Evolutionary conservation across 1,139 yeast genomes (phyloP).

Genomic region (Hansenula lynferdii): DNA sequence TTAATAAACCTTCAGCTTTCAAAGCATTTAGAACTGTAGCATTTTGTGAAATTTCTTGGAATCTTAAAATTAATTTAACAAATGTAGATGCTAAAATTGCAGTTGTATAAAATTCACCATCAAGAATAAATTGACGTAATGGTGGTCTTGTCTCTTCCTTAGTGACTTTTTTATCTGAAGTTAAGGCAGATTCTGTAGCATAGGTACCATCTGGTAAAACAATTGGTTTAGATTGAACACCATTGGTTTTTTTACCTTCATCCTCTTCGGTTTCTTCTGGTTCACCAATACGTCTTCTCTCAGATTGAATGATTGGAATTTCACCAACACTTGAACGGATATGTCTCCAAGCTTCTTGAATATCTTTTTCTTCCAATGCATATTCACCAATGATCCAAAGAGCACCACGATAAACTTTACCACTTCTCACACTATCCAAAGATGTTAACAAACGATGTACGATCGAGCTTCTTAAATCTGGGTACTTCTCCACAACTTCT

Average conservation of each 20-base stretch:
- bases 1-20: constrained; percentile 91
- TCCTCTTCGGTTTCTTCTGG: constrained; percentile 31
- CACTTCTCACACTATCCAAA: constrained; percentile 69
- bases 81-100: constrained; percentile 86
- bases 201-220: constrained; percentile 98
- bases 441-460: constrained; percentile 59
- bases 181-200: constrained; percentile 90
- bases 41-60: constrained; percentile 54
- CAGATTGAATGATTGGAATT: constrained; percentile 81
- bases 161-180: constrained; percentile 31
- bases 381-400: constrained; percentile 97
- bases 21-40: constrained; percentile 67
- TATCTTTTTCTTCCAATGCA: constrained; percentile 63
- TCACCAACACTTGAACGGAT: constrained; percentile 85
- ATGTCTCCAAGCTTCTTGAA: constrained; percentile 84
- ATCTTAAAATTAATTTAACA: constrained; percentile 81
- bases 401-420: constrained; percentile 90
- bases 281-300: constrained; percentile 43
- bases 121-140: constrained; percentile 73
- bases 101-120: constrained; percentile 89
- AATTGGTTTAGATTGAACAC: constrained; percentile 65
- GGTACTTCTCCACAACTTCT: constrained; percentile 91
- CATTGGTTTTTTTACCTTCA: constrained; percentile 28
- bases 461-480: constrained; percentile 67
- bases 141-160: constrained; percentile 56